Evolutionary conservation across 2,329 filamentous ascomycete genomes (phyloP), one percentile per base, ranked within the genome.

Genomic region (Thelonectria discophora): DNA sequence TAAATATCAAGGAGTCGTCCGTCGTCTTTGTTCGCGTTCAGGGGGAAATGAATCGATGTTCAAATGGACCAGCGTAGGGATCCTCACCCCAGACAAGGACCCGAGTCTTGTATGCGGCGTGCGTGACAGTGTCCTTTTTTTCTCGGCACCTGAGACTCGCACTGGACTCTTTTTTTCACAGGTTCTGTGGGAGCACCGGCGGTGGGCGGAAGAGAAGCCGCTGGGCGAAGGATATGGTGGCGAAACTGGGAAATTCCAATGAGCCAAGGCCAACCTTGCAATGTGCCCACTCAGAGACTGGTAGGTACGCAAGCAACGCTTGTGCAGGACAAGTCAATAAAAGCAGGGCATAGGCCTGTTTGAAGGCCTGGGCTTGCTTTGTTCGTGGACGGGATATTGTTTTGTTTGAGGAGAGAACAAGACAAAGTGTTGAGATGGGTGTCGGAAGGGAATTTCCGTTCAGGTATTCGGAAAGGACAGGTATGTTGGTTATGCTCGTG

Each of bases 201-300:
- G 42, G 32, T 52, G 59, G 57, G 53, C 42, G 52, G 43, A 57
- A 27, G 24, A 53, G 53, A 48, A 53, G 15, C 58, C 53, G 40
- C 40, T 24, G 48, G 53, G 49, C 45, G 13, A 46, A 46, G 52
- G 48, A 20, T 30, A 50, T 63, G 60, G 69, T 71, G 69, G 69
- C 69, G 58, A 70, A 61, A 65, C 62, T 60, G 54, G 37, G 55
- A 45, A 56, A 68, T 62, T 63, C 55, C 64, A 59, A 63, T 64
- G 64, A 62, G 57, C 40, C 58, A 64, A 65, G 62, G 63, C 66
- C 65, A 67, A 65, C 65, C 63, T 67, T 65, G 63, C 58, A 53
- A 63, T 61, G 55, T 58, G 52, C 57, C 55, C 50, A 53, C 45
- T 32, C 11, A 37, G 51, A 50, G 30, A 15, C 20, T 17, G 13